A percentile compares a stretch with the other conserved stretches of the same genome.
phyloP scores from a whole-genome alignment of 2,329 filamentous ascomycete genomes.

The Fusarium pseudoanthophilum region DNA sequence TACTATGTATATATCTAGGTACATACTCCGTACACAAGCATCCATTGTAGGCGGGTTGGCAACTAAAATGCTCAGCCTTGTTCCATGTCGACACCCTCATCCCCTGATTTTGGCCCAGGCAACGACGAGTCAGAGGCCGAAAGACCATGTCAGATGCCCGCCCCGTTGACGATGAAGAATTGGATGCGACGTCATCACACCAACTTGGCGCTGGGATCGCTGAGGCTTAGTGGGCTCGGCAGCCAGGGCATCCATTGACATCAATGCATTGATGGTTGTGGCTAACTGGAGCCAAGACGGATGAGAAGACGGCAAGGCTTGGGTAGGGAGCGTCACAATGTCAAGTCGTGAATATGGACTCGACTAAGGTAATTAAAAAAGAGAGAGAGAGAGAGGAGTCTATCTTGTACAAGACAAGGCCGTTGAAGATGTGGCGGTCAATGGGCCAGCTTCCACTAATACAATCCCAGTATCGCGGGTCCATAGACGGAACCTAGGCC shows the following conservation, averaged over 20 bases:
- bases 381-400: no score
- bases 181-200: conserved; percentile 36
- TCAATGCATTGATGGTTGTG: background rate
- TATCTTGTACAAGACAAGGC: background rate
- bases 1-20: background rate
- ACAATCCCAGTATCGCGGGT: background rate
- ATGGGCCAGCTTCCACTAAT: background rate
- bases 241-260: background rate
- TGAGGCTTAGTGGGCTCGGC: conserved; percentile 27
- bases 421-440: background rate
- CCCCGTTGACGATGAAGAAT: background rate
- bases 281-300: conserved; percentile 8
- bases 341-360: background rate
- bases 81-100: conserved; percentile 7
- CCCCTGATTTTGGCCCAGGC: conserved; percentile 12
- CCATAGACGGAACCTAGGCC: background rate
- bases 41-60: background rate
- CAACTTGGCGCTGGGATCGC: conserved; percentile 16
- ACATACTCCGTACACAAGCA: background rate
- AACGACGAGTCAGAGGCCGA: conserved; percentile 22
- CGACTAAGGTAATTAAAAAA: background rate
- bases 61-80: conserved; percentile 20
- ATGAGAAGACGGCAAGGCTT: background rate
- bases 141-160: conserved; percentile 30
- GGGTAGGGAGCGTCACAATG: background rate